Evolutionary conservation across 2,329 filamentous ascomycete species (phyloP).

Genomic region (Scedosporium boydii): DNA sequence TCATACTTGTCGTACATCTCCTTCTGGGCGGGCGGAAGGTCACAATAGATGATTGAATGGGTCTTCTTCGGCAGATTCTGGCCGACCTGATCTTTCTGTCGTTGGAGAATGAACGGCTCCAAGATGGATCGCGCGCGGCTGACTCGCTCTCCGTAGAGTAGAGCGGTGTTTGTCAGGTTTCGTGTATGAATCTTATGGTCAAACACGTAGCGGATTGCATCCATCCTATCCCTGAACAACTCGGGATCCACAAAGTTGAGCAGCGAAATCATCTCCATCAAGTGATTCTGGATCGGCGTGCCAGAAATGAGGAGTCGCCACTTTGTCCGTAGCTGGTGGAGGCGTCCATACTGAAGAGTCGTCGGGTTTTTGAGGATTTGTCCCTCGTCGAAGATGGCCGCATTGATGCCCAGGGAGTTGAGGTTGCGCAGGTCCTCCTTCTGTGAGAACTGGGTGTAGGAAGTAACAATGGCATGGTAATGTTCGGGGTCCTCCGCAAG

Average conservation of each 20-base stretch:
- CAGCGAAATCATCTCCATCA: slow-evolving; percentile 82
- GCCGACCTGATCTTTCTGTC: slow-evolving; percentile 91
- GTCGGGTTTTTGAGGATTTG: slow-evolving; percentile 86
- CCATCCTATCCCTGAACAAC: slow-evolving; percentile 62
- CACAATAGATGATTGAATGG: slow-evolving; percentile 69
- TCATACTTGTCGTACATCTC: slow-evolving; percentile 61
- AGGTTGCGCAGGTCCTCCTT: slow-evolving; percentile 41
- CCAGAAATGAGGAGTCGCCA: slow-evolving; percentile 79
- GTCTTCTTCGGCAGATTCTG: slow-evolving; percentile 72
- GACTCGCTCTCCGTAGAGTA: slow-evolving; percentile 82
- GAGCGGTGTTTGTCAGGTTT: slow-evolving; percentile 68
- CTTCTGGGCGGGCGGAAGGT: slow-evolving; percentile 63
- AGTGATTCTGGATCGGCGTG: slow-evolving; percentile 88
- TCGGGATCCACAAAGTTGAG: slow-evolving; percentile 88
- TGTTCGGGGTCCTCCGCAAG: slow-evolving; percentile 54
- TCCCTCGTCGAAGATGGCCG: slow-evolving; percentile 81
- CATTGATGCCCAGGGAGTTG: slow-evolving; percentile 36
- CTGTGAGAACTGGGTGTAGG: slow-evolving; percentile 49
- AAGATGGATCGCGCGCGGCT: slow-evolving; percentile 82
- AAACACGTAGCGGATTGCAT: slow-evolving; percentile 80
- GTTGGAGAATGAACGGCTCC: slow-evolving; percentile 86
- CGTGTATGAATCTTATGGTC: slow-evolving; percentile 82
- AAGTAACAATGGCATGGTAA: slow-evolving; percentile 54
- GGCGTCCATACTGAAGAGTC: slow-evolving; percentile 69
- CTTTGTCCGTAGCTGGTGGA: slow-evolving; percentile 67